A percentile compares a stretch with the other conserved stretches of the same genome.
phyloP scores from a whole-genome alignment of 2,329 filamentous ascomycete genomes.

The Helminthosporium solani region DNA sequence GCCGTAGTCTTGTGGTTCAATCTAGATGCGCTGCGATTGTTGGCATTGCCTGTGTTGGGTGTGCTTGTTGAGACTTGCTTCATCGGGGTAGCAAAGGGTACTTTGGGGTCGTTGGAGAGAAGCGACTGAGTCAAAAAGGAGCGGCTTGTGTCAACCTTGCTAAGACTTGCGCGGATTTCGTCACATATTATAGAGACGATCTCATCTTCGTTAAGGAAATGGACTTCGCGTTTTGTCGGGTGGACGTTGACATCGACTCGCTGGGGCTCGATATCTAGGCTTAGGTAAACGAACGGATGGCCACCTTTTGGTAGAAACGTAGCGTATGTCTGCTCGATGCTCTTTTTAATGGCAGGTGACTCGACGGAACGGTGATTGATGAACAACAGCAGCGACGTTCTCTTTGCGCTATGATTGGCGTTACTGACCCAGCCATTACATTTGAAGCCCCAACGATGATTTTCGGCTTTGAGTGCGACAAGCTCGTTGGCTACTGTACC shows the following conservation, averaged over 20 bases:
- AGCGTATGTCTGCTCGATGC: constrained; percentile 85
- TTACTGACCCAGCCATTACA: constrained; percentile 82
- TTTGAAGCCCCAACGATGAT: constrained; percentile 80
- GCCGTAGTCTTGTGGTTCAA: constrained; percentile 27
- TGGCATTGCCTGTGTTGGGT: constrained; percentile 21
- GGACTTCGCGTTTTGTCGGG: constrained; percentile 93
- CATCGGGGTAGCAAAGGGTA: constrained; percentile 43
- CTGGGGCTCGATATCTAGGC: constrained; percentile 86
- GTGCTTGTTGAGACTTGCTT: constrained; percentile 36
- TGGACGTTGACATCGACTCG: constrained; percentile 97
- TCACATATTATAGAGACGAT: constrained; percentile 85
- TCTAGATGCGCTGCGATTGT: constrained; percentile 31
- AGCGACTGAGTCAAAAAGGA: constrained; percentile 94
- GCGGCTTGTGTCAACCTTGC: constrained; percentile 86
- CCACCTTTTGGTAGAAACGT: constrained; percentile 88
- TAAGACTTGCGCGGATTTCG: constrained; percentile 73
- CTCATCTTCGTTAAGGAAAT: constrained; percentile 96
- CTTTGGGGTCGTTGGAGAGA: constrained; percentile 48
- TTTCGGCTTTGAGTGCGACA: constrained; percentile 70
- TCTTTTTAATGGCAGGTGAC: constrained; percentile 82
- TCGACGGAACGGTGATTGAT: constrained; percentile 97
- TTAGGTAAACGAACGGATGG: constrained; percentile 91
- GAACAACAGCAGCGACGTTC: constrained; percentile 83
- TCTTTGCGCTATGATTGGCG: constrained; percentile 92
- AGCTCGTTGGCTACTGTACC: constrained; percentile 83